phyloP scores from a whole-genome alignment of 305 asterid genomes.

The Lippia alba region DNA sequence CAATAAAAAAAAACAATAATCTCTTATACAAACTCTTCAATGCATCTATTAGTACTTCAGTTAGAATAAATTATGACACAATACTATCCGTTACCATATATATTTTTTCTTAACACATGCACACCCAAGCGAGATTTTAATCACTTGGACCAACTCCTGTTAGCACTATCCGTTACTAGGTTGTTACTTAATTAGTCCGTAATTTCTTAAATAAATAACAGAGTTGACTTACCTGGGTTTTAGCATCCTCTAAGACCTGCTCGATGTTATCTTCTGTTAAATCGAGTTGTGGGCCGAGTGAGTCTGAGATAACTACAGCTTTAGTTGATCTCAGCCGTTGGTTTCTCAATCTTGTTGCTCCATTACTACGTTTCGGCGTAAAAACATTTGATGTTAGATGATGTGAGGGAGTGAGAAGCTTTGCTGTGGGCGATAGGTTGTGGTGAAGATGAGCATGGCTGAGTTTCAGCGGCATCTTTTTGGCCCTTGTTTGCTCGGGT shows the following conservation, averaged over 20 bases:
- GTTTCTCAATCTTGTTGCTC: conserved; percentile 20
- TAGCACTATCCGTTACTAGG: too few relatives aligned
- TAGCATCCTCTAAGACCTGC: conserved; percentile 71
- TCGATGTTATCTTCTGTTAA: conserved; percentile 82
- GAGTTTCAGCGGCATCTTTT: conserved; percentile 49
- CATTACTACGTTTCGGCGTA: conserved; percentile 38
- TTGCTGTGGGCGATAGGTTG: conserved; percentile 29
- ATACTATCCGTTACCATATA: too few relatives aligned
- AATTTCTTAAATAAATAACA: too few relatives aligned
- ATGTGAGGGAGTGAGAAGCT: conserved; percentile 26
- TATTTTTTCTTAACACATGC: too few relatives aligned
- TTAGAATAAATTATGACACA: too few relatives aligned
- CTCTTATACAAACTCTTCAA: too few relatives aligned
- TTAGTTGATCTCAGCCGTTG: conserved; percentile 33
- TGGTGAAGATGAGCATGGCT: conserved; percentile 36
- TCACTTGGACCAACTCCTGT: too few relatives aligned
- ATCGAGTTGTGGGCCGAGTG: conserved; percentile 57
- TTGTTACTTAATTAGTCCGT: too few relatives aligned
- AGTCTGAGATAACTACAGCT: conserved; percentile 48
- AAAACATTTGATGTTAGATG: conserved; percentile 35
- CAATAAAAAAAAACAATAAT: too few relatives aligned
- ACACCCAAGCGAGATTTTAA: too few relatives aligned
- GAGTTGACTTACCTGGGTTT: conserved; percentile 54
- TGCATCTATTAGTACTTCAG: too few relatives aligned
- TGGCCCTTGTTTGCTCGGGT: not conserved